Conservation (phyloP, 192 early-diverging fungal species). For the Coemansia sp. region DNA sequence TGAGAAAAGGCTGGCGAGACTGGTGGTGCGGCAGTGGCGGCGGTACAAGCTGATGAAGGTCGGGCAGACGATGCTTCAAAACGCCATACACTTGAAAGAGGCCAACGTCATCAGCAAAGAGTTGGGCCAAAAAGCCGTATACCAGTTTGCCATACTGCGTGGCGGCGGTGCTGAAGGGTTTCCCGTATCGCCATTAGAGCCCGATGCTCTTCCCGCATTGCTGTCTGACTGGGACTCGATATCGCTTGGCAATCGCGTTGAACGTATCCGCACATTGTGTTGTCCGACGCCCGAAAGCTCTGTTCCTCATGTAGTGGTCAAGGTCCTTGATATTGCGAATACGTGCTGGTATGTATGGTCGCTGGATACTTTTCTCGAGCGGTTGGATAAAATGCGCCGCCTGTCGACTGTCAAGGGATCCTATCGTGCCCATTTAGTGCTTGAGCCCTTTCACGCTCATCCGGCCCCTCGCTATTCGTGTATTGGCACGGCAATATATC, state of each 20-base stretch:
- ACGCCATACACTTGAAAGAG: slow-evolving; percentile 79
- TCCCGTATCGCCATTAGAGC: slow-evolving; percentile 52
- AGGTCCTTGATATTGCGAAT: slow-evolving; percentile 57
- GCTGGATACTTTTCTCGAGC: slow-evolving; percentile 57
- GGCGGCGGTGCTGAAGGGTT: slow-evolving; percentile 45
- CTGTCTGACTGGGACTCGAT: slow-evolving; percentile 45
- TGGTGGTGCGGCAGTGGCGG: slow-evolving; percentile 44
- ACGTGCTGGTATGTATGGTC: slow-evolving; percentile 68
- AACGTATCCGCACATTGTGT: slow-evolving; percentile 12
- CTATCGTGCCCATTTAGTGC: slow-evolving; percentile 39
- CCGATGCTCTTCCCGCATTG: slow-evolving; percentile 46
- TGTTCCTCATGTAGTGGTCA: slow-evolving; percentile 47
- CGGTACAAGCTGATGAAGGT: slow-evolving; percentile 61
- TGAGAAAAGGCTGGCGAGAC: slow-evolving; percentile 15
- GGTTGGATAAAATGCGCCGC: slow-evolving; percentile 71
- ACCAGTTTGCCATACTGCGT: slow-evolving; percentile 81
- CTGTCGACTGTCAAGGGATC: slow-evolving; percentile 57
- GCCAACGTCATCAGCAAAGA: slow-evolving; percentile 90
- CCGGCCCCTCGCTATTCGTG: slow-evolving; percentile 44
- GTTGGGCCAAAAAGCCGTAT: slow-evolving; percentile 77
- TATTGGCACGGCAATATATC: slow-evolving; percentile 39
- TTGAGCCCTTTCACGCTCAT: slow-evolving; percentile 42
- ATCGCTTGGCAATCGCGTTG: slow-evolving; percentile 11
- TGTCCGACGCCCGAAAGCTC: slow-evolving; percentile 18
- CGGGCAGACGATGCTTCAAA: slow-evolving; percentile 68